Base-by-base conservation (phyloP, 1,284 basidiomycete genomes). In the Ganoderma boninense region DNA sequence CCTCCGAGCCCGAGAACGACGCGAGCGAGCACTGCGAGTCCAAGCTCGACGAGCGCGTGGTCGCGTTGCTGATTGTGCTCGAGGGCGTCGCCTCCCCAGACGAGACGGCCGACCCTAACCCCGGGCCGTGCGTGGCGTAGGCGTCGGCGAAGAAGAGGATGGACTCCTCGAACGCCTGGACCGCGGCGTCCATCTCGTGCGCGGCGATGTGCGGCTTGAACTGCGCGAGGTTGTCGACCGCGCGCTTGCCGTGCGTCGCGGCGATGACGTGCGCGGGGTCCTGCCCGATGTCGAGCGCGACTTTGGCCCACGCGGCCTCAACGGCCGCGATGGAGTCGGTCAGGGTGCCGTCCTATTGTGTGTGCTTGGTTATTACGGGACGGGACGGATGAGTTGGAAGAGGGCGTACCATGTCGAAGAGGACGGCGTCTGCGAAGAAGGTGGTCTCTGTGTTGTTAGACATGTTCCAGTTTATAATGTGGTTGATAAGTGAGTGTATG, bases 281-380 rank as follows among this genome's bases (percentile, higher is more conserved):
- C 78, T 89, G 87, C 66, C 89, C 89, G 62, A 92, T 87, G 79
- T 92, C 90, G 62, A 83, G 82, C 2, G 93, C 92, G 64, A 94
- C 91, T 74, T 90, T 90, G 49, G 87, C 88, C 92, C 92, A 94
- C 5, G 93, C 93, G 7, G 91, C 91, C 79, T 94, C 93, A 71
- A 94, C 92, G 13, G 92, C 92, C 35, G 89, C 83, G 77, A 93
- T 93, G 42, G 91, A 92, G 78, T 93, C 91, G 64, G 92, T 93
- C 65, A 93, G 82, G 10, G 91, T 93, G 57, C 91, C 91, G 77
- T 92, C 90, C 90, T 91, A 72, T 6, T 56, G 54, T 3, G 86
- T 87, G 0, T 79, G 79, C 5, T 1, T 85, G 81, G 0, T 81
- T 78, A 0, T 86, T 86, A 59, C 79, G 81, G 20, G 85, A 84